phyloP scores from a whole-genome alignment of 2,329 filamentous ascomycete species.

The Zymoseptoria passerinii region DNA sequence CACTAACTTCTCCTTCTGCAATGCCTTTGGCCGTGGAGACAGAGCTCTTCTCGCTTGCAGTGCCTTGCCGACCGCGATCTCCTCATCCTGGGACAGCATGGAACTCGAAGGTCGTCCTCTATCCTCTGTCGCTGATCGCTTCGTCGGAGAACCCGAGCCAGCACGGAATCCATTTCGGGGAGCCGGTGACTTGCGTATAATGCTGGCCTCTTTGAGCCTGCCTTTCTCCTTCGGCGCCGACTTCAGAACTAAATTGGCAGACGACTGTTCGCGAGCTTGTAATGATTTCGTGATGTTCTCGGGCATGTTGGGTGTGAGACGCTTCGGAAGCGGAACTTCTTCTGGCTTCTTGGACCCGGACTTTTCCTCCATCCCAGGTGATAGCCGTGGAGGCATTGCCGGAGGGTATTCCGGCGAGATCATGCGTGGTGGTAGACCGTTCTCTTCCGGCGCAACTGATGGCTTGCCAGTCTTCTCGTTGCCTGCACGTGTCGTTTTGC shows the following conservation, averaged over 20 bases:
- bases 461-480: not conserved
- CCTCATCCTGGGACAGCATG: conserved; percentile 15
- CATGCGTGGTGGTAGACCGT: conserved; percentile 7
- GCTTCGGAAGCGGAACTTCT: conserved; percentile 37
- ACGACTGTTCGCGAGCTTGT: conserved; percentile 27
- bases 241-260: conserved; percentile 9
- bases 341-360: not conserved
- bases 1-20: conserved; percentile 10
- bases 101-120: conserved; percentile 7
- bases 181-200: conserved; percentile 20
- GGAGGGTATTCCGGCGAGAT: not conserved
- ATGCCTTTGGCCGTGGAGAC: not conserved
- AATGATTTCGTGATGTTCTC: conserved; percentile 48
- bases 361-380: conserved; percentile 9
- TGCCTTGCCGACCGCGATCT: conserved; percentile 10
- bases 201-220: conserved; percentile 14
- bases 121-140: conserved; percentile 17
- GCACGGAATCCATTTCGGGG: conserved; percentile 23
- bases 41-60: conserved; percentile 7
- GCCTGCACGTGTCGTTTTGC: not conserved
- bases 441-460: conserved; percentile 3
- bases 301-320: conserved; percentile 52
- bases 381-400: conserved; percentile 6
- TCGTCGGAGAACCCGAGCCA: conserved; percentile 22
- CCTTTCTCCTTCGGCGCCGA: conserved; percentile 16